Evolutionary conservation across 2,329 filamentous ascomycete species (phyloP).

Genomic region (Scortechinia acanthostroma): DNA sequence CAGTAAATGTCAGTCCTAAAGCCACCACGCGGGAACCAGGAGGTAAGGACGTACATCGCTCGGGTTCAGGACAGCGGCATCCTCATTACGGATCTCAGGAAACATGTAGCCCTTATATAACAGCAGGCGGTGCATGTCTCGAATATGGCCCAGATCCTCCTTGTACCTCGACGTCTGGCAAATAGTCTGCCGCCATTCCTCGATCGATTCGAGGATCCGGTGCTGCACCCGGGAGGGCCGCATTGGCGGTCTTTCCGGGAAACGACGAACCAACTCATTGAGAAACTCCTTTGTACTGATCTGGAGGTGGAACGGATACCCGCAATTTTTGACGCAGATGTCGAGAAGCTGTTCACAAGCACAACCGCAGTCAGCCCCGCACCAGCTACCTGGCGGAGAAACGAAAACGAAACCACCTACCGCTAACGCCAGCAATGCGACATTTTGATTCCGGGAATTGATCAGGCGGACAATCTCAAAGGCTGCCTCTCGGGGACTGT

Average conservation of each 20-base stretch:
- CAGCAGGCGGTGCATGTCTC: slow-evolving; percentile 92
- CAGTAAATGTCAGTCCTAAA: slow-evolving; percentile 11
- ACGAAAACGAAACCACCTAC: not conserved
- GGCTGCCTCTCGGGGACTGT: slow-evolving; percentile 77
- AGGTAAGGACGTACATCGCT: slow-evolving; percentile 70
- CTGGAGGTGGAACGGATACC: slow-evolving; percentile 96
- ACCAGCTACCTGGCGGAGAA: not conserved
- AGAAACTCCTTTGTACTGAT: slow-evolving; percentile 98
- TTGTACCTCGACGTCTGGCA: slow-evolving; percentile 97
- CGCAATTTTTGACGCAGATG: slow-evolving; percentile 99
- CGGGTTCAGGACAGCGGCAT: slow-evolving; percentile 92
- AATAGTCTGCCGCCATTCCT: slow-evolving; percentile 97
- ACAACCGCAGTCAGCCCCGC: not conserved
- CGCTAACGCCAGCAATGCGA: slow-evolving; percentile 63
- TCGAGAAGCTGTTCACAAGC: slow-evolving; percentile 76
- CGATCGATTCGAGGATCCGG: slow-evolving; percentile 89
- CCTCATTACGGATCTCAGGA: slow-evolving; percentile 82
- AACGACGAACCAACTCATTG: slow-evolving; percentile 92
- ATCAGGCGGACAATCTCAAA: slow-evolving; percentile 87
- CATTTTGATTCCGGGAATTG: slow-evolving; percentile 95
- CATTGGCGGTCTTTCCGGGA: slow-evolving; percentile 85
- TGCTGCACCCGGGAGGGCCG: slow-evolving; percentile 80
- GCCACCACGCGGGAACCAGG: slow-evolving; percentile 9
- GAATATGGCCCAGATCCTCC: slow-evolving; percentile 89
- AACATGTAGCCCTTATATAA: slow-evolving; percentile 97